Conservation (phyloP, 169 alveolate genomes). For the Cryptosporidium felis region DNA sequence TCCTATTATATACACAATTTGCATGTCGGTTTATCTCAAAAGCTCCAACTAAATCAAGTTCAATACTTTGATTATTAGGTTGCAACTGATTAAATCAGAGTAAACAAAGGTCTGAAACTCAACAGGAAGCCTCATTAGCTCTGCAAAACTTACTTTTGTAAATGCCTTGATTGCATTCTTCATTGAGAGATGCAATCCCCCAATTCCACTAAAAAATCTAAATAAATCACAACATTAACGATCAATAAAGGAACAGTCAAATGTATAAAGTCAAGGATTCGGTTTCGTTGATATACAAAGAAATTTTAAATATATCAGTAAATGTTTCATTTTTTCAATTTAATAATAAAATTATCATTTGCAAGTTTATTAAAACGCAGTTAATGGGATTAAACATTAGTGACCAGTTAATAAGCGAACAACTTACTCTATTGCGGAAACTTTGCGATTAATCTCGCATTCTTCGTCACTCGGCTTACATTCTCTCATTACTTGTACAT, state of each 20-base stretch:
- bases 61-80: background rate
- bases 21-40: conserved; percentile 74
- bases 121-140: background rate
- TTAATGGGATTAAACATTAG: background rate
- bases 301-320: too few species aligned
- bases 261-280: too few species aligned
- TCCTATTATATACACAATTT: conserved; percentile 71
- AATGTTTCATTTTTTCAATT: background rate
- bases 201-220: conserved; percentile 78
- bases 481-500: too few species aligned
- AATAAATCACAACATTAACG: background rate
- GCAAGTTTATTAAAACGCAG: background rate
- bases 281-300: too few species aligned
- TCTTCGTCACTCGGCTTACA: background rate
- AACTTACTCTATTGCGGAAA: conserved; percentile 17
- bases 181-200: conserved; percentile 77
- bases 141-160: background rate
- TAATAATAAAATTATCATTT: background rate
- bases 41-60: conserved; percentile 16
- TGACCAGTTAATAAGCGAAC: background rate
- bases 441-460: background rate
- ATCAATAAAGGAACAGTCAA: too few species aligned
- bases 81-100: background rate
- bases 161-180: conserved; percentile 38
- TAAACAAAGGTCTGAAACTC: background rate